Conservation (phyloP, 1,139 yeast species). For the Pichia sp. region DNA sequence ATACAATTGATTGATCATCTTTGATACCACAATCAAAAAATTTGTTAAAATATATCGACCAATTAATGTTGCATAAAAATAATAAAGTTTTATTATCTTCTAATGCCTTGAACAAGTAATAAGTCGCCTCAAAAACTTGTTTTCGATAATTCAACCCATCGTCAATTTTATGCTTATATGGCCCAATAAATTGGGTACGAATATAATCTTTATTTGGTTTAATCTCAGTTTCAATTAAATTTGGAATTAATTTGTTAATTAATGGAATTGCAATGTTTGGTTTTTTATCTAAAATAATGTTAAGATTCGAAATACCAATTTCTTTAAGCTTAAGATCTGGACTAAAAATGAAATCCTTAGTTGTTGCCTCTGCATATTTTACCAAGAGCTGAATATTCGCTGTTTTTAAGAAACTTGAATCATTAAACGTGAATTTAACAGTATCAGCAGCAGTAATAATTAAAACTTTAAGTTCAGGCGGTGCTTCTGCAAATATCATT, state of each 20-base stretch:
- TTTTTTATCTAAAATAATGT: constrained; percentile 55
- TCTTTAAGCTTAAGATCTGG: constrained; percentile 41
- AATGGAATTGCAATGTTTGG: constrained; percentile 46
- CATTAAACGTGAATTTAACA: constrained; percentile 23
- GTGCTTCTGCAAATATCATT: constrained; percentile 9
- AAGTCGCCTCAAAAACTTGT: constrained; percentile 64
- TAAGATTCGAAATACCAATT: constrained; percentile 52
- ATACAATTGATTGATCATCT: constrained; percentile 41
- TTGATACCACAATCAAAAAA: constrained; percentile 35
- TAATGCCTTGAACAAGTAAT: constrained; percentile 39
- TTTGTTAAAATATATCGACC: constrained; percentile 26
- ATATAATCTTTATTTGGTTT: constrained; percentile 51
- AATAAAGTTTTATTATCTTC: constrained; percentile 26
- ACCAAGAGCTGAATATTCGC: constrained; percentile 14
- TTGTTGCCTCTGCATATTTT: constrained; percentile 21
- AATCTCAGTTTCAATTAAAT: constrained; percentile 47
- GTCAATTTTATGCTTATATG: constrained; percentile 77
- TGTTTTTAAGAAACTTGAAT: constrained; percentile 10
- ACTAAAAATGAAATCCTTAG: constrained; percentile 24
- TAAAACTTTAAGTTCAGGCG: background rate
- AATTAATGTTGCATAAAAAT: constrained; percentile 27
- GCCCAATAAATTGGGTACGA: constrained; percentile 75
- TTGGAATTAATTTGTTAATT: constrained; percentile 46
- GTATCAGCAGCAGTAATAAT: constrained; percentile 22
- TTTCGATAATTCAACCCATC: constrained; percentile 73